Conservation (phyloP, 352 stramenopile species). For the Pythium volutum region DNA sequence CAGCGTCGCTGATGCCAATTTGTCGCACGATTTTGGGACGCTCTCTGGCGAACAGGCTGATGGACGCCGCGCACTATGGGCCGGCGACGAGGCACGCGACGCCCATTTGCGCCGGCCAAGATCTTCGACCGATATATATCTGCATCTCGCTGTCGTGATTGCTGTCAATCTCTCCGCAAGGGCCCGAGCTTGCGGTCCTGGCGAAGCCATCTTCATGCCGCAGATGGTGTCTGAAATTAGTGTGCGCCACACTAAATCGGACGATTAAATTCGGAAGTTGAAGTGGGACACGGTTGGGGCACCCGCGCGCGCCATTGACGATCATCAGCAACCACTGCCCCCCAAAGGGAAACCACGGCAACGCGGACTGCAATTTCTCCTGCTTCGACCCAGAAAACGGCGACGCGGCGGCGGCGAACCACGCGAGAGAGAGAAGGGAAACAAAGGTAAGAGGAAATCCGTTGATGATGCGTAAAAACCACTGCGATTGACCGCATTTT, state of each 20-base stretch:
- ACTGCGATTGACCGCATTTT: neutral
- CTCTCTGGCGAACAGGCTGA: slow-evolving; percentile 1
- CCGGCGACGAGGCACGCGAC: neutral
- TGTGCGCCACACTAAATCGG: slow-evolving; percentile 11
- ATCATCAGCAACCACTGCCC: neutral
- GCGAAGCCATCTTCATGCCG: too few relatives aligned
- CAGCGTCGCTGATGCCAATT: slow-evolving; percentile 10
- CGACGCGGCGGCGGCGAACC: neutral
- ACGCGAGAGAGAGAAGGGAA: neutral
- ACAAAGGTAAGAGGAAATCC: neutral
- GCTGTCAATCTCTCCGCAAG: neutral
- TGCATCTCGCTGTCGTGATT: neutral
- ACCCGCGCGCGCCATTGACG: neutral
- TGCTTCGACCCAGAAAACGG: neutral
- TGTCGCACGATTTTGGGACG: slow-evolving; percentile 13
- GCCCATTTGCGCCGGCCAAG: neutral
- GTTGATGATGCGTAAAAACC: neutral
- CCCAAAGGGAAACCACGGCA: neutral
- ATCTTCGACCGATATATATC: neutral
- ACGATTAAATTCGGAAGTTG: slow-evolving; percentile 21
- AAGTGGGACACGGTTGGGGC: slow-evolving; percentile 20
- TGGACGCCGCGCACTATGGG: neutral
- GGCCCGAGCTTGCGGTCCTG: too few relatives aligned
- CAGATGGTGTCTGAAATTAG: neutral
- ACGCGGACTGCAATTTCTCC: neutral